Evolutionary conservation across 179 eudicot genomes (phyloP).

Genomic region (Silene noctiflora): DNA sequence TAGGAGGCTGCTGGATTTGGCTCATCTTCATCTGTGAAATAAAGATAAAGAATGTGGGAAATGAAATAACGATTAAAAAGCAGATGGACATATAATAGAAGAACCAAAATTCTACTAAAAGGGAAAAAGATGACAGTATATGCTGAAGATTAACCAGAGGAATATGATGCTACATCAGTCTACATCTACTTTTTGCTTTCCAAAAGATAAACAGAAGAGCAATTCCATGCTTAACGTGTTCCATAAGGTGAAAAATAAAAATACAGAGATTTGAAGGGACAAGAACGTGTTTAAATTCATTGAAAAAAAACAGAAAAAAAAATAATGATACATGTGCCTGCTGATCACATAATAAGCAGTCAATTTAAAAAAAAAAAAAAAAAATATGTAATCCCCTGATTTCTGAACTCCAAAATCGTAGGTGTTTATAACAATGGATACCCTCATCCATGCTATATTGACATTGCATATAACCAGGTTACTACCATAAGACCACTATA

Average conservation of each 20-base stretch:
- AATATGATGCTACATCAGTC: neutral
- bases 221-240: neutral
- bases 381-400: neutral
- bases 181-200: neutral
- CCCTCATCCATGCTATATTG: slow-evolving; percentile 4
- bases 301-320: too few species aligned
- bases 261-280: neutral
- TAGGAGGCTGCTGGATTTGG: slow-evolving; percentile 84
- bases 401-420: neutral
- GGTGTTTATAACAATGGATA: neutral
- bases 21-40: slow-evolving; percentile 72
- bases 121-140: neutral
- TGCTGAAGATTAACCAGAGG: neutral
- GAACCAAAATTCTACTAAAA: neutral
- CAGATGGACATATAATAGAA: slow-evolving; percentile 11
- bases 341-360: neutral
- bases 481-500: neutral
- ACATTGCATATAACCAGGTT: neutral
- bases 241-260: neutral
- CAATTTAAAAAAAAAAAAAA: neutral
- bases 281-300: neutral
- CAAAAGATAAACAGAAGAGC: neutral
- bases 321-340: neutral
- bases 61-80: neutral
- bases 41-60: slow-evolving; percentile 10